These are phyloP conservation scores for Polygonum maritimum DNA, from an alignment of 148 eudicot species.

Conservation along the genomic window DNA sequence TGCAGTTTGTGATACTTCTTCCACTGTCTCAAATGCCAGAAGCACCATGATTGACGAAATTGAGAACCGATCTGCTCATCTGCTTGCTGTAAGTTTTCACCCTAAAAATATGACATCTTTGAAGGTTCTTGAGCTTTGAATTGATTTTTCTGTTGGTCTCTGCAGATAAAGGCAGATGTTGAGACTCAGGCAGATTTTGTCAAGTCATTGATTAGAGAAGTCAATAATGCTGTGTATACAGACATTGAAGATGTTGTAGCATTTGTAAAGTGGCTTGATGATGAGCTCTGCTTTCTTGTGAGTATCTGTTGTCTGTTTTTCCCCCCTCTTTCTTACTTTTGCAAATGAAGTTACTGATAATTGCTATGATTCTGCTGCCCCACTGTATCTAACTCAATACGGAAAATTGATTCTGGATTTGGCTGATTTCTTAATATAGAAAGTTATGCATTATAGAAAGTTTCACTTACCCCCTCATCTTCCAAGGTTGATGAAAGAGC, in stretches of 20 bases:
- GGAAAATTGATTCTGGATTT: background rate
- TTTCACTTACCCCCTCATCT: background rate
- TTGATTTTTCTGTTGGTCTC: conserved; percentile 1
- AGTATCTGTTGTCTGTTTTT: conserved; percentile 18
- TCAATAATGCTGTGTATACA: conserved; percentile 47
- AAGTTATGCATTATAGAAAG: background rate
- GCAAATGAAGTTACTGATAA: background rate
- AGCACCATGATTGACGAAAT: conserved; percentile 86
- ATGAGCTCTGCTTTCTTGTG: conserved; percentile 80
- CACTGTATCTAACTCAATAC: no score
- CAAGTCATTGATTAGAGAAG: conserved; percentile 59
- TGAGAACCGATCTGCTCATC: conserved; percentile 70
- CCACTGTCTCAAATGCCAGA: conserved; percentile 54
- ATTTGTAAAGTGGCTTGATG: conserved; percentile 93
- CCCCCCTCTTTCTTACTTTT: no score
- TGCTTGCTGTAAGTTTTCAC: conserved; percentile 66
- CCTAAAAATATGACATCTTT: background rate
- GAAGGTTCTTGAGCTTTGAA: background rate
- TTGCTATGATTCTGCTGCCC: background rate
- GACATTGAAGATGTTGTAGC: conserved; percentile 73
- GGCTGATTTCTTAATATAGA: no score
- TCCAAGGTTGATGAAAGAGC: conserved; percentile 84
- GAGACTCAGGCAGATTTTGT: conserved; percentile 92
- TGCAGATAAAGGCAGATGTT: conserved; percentile 76
- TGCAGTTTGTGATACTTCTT: conserved; percentile 30